Base-by-base conservation (phyloP, 2,329 filamentous ascomycete genomes). In the Neofusicoccum parvum region DNA sequence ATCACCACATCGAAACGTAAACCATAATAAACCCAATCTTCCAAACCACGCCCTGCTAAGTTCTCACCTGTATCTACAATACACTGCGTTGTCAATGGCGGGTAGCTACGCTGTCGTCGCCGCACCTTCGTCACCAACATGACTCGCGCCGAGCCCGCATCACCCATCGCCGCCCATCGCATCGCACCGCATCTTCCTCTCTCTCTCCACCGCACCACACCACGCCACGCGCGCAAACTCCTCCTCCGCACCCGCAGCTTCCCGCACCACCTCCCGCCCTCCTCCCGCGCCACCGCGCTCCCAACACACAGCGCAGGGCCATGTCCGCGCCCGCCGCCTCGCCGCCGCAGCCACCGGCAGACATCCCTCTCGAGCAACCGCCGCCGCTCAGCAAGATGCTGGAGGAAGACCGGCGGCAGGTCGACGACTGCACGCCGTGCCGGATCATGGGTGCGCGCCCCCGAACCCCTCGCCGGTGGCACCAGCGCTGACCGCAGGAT, bases 361-460 rank as follows among this genome's bases (percentile, higher is more conserved):
- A 39, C 43, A 39, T 62, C 15, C 32, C 49, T 72, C 87, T 87
- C 1, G 32, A 62, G 9, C 53, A 51, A 41, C 10, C 48, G 2
- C 37, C 34, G 5, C 53, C 64, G 41, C 60, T 64, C 60, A 45
- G 39, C 60, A 43, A 64, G 14, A 56, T 64, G 50, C 49, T 45
- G 10, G 15, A 64, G 12, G 23, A 27, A 10, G 62, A 64, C 23
- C 50, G 41, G 12, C 50, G 12, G 0, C 34, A 36, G 4, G 14
- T 51, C 65, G 75, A 91, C 68, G 85, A 94, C 78, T 94, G 91
- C 76, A 80, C 87, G 46, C 81, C 89, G 39, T 95, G 91, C 80
- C 86, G 86, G 72, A 77, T 92, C 36, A 82, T 92, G 62, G 91
- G 91, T 92, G 79, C 34, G 70, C 62, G 12, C 2, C 23, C 9